phyloP scores from a whole-genome alignment of 1,284 basidiomycete species.

The Ustilago nuda region DNA sequence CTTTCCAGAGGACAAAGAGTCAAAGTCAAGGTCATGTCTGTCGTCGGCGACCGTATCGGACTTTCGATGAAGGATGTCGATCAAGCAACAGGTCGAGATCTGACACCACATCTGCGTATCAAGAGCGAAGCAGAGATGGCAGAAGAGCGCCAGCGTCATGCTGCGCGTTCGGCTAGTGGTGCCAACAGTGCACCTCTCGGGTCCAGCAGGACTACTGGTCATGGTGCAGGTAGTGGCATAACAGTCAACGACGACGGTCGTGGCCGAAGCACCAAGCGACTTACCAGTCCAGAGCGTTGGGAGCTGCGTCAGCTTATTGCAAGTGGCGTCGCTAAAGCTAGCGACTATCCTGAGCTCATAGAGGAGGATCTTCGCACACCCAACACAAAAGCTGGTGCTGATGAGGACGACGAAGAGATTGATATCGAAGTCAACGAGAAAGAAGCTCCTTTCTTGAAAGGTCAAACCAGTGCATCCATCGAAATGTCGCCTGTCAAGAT shows the following conservation, averaged over 20 bases:
- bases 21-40: constrained; percentile 85
- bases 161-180: constrained; percentile 68
- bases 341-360: constrained; percentile 95
- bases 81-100: constrained; percentile 86
- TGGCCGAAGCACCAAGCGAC: constrained; percentile 77
- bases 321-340: constrained; percentile 88
- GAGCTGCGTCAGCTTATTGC: constrained; percentile 99
- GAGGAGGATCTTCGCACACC: constrained; percentile 72
- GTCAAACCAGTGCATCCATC: constrained; percentile 93
- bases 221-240: constrained; percentile 38
- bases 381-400: constrained; percentile 44
- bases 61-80: constrained; percentile 99
- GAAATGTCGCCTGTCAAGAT: constrained; percentile 94
- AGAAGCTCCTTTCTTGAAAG: constrained; percentile 94
- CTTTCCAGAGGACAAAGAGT: constrained; percentile 85
- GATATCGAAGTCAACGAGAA: constrained; percentile 98
- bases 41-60: constrained; percentile 82
- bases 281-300: constrained; percentile 97
- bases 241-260: constrained; percentile 55
- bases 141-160: constrained; percentile 46
- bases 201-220: constrained; percentile 22
- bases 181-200: constrained; percentile 71
- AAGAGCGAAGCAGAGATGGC: constrained; percentile 84
- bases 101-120: constrained; percentile 91
- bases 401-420: constrained; percentile 75